A percentile compares a stretch with the other conserved stretches of the same genome.
Conservation (phyloP, 2,329 filamentous ascomycete genomes). For the Diaporthe capsici region DNA sequence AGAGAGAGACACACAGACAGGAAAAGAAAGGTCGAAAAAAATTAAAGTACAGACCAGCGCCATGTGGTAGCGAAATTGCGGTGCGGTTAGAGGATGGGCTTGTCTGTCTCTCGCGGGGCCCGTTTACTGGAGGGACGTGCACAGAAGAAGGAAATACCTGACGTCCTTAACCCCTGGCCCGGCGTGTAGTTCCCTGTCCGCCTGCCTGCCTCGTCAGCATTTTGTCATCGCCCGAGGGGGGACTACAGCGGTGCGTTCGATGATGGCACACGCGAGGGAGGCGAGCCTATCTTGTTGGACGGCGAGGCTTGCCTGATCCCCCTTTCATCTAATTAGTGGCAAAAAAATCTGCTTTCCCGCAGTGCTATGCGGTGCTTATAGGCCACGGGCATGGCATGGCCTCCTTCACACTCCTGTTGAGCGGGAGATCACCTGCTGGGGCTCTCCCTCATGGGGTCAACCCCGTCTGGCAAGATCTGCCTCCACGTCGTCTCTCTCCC, state of each 20-base stretch:
- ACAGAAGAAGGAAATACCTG: neutral
- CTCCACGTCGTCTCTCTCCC: neutral
- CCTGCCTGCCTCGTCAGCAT: slow-evolving; percentile 18
- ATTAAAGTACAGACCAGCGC: neutral
- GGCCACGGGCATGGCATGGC: neutral
- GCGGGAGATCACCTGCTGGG: slow-evolving; percentile 19
- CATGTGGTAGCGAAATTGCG: slow-evolving; percentile 23
- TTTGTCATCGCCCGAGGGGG: slow-evolving; percentile 12
- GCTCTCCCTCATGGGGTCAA: slow-evolving; percentile 14
- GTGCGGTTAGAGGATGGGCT: slow-evolving; percentile 11
- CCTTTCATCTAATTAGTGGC: slow-evolving; percentile 32
- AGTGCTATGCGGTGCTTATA: neutral
- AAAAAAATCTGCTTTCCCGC: slow-evolving; percentile 21
- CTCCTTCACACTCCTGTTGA: neutral
- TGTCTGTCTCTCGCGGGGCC: neutral
- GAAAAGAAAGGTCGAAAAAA: neutral
- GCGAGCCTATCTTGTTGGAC: slow-evolving; percentile 25
- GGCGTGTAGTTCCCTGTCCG: neutral
- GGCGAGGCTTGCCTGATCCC: neutral
- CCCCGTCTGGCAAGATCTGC: slow-evolving; percentile 25
- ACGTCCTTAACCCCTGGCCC: neutral
- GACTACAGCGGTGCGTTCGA: slow-evolving; percentile 19
- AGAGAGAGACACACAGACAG: neutral
- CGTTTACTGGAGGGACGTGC: slow-evolving; percentile 23
- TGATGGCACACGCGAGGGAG: slow-evolving; percentile 9